These are phyloP conservation scores for Ogataea neopini DNA, from an alignment of 805 yeast species.

Conservation along the genomic window DNA sequence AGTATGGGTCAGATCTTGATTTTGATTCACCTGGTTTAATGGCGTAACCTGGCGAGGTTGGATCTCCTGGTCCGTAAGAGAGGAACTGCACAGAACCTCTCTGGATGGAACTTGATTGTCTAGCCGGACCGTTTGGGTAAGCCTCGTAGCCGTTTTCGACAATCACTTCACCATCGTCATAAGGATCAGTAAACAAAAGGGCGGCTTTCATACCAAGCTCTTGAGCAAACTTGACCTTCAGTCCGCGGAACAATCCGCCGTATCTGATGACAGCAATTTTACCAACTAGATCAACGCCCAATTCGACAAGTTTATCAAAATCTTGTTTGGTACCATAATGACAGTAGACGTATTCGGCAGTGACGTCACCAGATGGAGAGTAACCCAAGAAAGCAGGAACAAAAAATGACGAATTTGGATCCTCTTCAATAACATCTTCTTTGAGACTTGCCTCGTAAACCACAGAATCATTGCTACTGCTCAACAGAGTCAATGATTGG, in stretches of 20 bases:
- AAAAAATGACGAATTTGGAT: constrained; percentile 48
- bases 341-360: constrained; percentile 64
- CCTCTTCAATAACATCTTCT: constrained; percentile 50
- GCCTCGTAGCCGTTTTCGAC: constrained; percentile 59
- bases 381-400: constrained; percentile 78
- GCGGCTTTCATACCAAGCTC: constrained; percentile 69
- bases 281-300: constrained; percentile 53
- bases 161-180: constrained; percentile 55
- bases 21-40: constrained; percentile 57
- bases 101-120: constrained; percentile 75
- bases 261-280: constrained; percentile 68
- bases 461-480: constrained; percentile 23
- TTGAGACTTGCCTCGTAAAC: constrained; percentile 54
- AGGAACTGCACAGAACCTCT: constrained; percentile 73
- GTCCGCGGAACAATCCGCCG: constrained; percentile 67
- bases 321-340: constrained; percentile 69
- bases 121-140: constrained; percentile 76
- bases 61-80: constrained; percentile 70
- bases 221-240: constrained; percentile 76
- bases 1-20: constrained; percentile 49
- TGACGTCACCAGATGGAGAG: constrained; percentile 73
- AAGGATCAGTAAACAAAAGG: constrained; percentile 68
- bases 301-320: constrained; percentile 46
- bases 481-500: constrained; percentile 48
- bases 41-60: constrained; percentile 72